Base-by-base conservation (phyloP, 1,284 basidiomycete genomes). In the Ustilago crameri region DNA sequence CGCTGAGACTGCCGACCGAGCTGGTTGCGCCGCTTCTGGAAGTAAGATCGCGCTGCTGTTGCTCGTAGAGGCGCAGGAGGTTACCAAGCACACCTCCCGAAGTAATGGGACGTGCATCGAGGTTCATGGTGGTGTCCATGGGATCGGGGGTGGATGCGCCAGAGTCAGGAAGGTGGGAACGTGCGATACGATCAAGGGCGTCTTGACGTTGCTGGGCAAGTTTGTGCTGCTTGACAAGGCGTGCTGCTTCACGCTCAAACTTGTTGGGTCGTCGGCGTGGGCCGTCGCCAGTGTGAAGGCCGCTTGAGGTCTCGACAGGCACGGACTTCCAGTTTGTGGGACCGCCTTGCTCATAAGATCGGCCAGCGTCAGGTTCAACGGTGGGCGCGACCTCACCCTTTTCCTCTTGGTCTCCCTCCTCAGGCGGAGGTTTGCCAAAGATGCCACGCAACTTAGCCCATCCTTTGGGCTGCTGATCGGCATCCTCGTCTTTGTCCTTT, bases 301-400 rank as follows among this genome's bases (percentile, higher is more conserved):
- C 81, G 24, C 75, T 75, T 1, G 80, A 82, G 8, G 81, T 83
- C 30, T 76, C 58, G 40, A 83, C 81, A 41, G 79, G 78, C 1
- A 83, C 78, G 23, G 75, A 75, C 64, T 83, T 83, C 55, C 53
- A 63, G 50, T 83, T 83, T 24, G 81, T 83, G 2, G 81, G 78
- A 2, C 79, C 80, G 9, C 72, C 74, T 12, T 74, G 50, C 1
- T 71, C 73, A 34, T 78, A 60, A 26, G 65, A 51, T 24, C 23
- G 35, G 20, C 44, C 44, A n/a, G 37, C 38, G 30, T 57, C 53
- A 20, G 38, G 45, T 24, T 48, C 59, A 50, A 20, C 47, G 5
- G 34, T 42, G 23, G 47, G 43, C 7, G n/a, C 22, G 24, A 57
- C 56, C 43, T 74, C 53, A 5, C 66, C 65, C 43, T 64, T 62